Percentiles rank a stretch among this genome's conserved stretches.
These are phyloP conservation scores for Teunomyces funiuensis DNA, from an alignment of 805 yeast species.

Conservation along the genomic window DNA sequence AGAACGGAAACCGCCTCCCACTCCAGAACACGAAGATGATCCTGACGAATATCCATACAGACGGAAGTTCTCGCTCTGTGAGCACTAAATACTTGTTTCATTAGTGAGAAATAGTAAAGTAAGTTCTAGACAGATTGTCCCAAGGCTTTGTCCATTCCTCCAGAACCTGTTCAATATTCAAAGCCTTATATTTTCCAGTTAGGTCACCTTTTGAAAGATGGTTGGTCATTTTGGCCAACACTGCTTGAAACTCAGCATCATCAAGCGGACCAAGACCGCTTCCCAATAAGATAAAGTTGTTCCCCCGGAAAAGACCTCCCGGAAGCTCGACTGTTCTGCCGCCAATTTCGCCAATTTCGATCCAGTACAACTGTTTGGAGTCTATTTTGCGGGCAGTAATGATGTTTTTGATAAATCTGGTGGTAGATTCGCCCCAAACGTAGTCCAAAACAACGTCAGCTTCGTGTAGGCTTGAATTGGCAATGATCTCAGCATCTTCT, in stretches of 20 bases:
- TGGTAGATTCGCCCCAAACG: constrained; percentile 10
- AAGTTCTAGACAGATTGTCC: constrained; percentile 8
- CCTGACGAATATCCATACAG: neutral
- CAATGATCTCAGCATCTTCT: neutral
- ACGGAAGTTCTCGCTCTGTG: neutral
- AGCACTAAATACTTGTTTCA: neutral
- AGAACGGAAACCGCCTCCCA: constrained; percentile 20
- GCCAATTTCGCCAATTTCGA: constrained; percentile 11
- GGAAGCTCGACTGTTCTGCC: constrained; percentile 8
- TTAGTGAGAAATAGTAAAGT: constrained; percentile 8
- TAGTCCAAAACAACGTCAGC: constrained; percentile 13
- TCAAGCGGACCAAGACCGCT: constrained; percentile 12
- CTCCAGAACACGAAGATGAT: neutral
- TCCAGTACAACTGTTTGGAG: constrained; percentile 9
- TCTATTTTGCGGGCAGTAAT: constrained; percentile 1
- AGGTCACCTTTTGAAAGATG: constrained; percentile 8
- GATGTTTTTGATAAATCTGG: neutral
- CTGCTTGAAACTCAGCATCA: neutral
- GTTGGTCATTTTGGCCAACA: constrained; percentile 1
- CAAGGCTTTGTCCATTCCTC: constrained; percentile 9
- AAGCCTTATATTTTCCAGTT: constrained; percentile 1
- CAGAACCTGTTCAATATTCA: constrained; percentile 8
- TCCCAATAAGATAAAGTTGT: constrained; percentile 11
- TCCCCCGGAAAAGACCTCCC: constrained; percentile 9
- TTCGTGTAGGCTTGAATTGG: neutral